Percentiles rank a stretch among this genome's conserved stretches.
phyloP scores from a whole-genome alignment of 1,139 yeast genomes.

The Sugiyamaella japonica region DNA sequence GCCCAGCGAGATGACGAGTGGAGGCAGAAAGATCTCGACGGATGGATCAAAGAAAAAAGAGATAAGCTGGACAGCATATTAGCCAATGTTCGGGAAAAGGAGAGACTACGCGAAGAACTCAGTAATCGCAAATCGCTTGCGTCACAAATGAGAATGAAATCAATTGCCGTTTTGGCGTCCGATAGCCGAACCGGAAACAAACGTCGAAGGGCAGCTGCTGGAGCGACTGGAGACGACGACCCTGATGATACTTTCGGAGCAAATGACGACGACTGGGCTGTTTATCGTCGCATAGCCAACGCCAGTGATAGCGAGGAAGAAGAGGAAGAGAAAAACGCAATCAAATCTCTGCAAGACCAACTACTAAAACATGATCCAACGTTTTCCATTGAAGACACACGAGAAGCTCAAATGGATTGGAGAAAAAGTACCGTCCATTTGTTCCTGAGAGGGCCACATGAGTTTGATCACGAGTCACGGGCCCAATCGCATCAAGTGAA shows the following conservation, averaged over 20 bases:
- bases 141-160: constrained; percentile 90
- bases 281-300: constrained; percentile 79
- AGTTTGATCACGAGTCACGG: constrained; percentile 59
- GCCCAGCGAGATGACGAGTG: constrained; percentile 64
- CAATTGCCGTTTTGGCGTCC: constrained; percentile 82
- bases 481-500: constrained; percentile 87
- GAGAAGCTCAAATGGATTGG: constrained; percentile 81
- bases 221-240: constrained; percentile 72
- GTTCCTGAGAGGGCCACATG: constrained; percentile 86
- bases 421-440: constrained; percentile 73
- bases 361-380: constrained; percentile 78
- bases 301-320: constrained; percentile 73
- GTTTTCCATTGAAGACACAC: constrained; percentile 81
- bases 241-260: constrained; percentile 96
- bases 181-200: constrained; percentile 47
- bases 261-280: constrained; percentile 93
- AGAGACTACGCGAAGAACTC: constrained; percentile 71
- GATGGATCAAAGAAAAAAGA: constrained; percentile 78
- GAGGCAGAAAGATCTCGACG: constrained; percentile 71
- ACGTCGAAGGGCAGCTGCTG: constrained; percentile 37
- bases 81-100: constrained; percentile 61
- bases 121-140: constrained; percentile 88
- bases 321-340: constrained; percentile 66
- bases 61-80: constrained; percentile 58
- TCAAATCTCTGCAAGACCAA: constrained; percentile 68